Evolutionary conservation across 495 filamentous ascomycete genomes (phyloP), one percentile per base, ranked within the genome.

Genomic region (Aspergillus funiculosus): DNA sequence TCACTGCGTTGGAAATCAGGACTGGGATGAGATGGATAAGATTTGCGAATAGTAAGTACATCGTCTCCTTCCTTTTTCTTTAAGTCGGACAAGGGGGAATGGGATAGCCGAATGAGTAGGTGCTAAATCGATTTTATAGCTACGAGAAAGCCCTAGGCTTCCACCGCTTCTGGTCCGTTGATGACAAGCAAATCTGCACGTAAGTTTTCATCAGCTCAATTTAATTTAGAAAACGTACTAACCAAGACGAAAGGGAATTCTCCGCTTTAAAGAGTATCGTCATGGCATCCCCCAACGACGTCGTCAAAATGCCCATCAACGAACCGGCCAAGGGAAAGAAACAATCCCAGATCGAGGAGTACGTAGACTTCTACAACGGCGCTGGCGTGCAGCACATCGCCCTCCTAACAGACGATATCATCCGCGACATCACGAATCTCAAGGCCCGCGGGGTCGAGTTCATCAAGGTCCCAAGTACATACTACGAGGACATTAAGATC

Each of bases 261-360:
- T 87, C 83, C 10, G 86, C 89, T 4, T 71, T 95, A 19, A 83
- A 81, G 59, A 83, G 77, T 54, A 79, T 94, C 51, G 90, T 95
- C 54, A 92, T 95, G 87, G 79, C 87, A 9, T 85, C 80, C 1
- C 77, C 81, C n/a, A 84, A 85, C 64, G 81, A 87, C 35, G 58
- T 81, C 5, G 83, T 95, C 53, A 95, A 95, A 63, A 95, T 95
- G 86, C 90, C 90, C 53, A 91, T 96, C 76, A 95, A 95, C 74
- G 88, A 96, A 68, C 90, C 89, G 2, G 89, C 90, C 0, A 74
- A 78, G 30, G 90, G 89, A 38, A 88, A 88, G 65, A 85, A 82
- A 58, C 82, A 83, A 62, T 84, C 79, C 1, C 90, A 96, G 66
- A 95, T 96, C 58, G 89, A 94, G 61, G 90, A 95, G 65, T 95